phyloP scores from a whole-genome alignment of 2,329 filamentous ascomycete species.

The Ceratocystiopsis sp. region DNA sequence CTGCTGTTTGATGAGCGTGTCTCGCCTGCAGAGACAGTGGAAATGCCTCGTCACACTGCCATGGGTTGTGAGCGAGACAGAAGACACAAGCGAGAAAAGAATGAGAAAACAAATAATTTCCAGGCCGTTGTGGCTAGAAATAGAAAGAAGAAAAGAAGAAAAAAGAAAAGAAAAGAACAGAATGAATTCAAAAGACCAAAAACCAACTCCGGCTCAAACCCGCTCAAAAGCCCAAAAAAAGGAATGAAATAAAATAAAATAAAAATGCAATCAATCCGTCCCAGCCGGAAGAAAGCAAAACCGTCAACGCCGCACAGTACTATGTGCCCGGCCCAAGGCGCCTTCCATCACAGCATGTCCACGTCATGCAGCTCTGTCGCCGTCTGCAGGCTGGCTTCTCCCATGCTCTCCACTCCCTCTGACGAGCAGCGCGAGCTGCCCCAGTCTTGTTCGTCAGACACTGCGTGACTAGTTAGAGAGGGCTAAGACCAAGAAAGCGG shows the following conservation, averaged over 20 bases:
- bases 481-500: not conserved
- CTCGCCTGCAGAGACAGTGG: too few species aligned
- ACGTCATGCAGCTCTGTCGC: slow-evolving; percentile 21
- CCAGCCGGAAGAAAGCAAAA: too few species aligned
- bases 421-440: slow-evolving; percentile 37
- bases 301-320: too few species aligned
- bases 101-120: too few species aligned
- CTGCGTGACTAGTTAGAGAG: not conserved
- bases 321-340: not conserved
- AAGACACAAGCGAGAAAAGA: not conserved
- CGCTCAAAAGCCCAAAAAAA: not conserved
- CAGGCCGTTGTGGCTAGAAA: too few species aligned
- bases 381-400: slow-evolving; percentile 26
- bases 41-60: too few species aligned
- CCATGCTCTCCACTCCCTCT: slow-evolving; percentile 33
- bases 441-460: slow-evolving; percentile 27
- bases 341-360: slow-evolving; percentile 6
- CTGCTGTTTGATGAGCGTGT: too few species aligned
- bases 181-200: too few species aligned
- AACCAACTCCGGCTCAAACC: too few species aligned
- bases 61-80: too few species aligned
- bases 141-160: not conserved
- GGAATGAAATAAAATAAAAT: not conserved
- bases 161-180: not conserved
- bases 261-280: not conserved